Evolutionary conservation across 495 filamentous ascomycete species (phyloP).

Genomic region (Aspergillus mulundensis): DNA sequence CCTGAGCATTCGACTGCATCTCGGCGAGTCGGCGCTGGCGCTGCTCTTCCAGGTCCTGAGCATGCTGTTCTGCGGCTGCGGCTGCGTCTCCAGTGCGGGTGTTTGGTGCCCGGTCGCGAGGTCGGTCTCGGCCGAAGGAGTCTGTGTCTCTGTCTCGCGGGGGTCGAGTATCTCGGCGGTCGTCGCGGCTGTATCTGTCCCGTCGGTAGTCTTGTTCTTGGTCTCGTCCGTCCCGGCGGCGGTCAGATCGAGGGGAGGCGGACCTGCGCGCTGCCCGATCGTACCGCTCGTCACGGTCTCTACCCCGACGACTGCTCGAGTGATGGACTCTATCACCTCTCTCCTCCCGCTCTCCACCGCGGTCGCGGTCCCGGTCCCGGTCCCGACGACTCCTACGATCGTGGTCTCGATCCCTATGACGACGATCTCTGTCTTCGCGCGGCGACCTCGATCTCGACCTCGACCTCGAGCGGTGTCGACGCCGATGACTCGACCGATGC

Average conservation of each 20-base stretch:
- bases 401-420: conserved; percentile 19
- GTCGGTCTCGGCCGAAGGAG: conserved; percentile 16
- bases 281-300: conserved; percentile 29
- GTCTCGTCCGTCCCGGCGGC: conserved; percentile 11
- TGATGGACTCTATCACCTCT: conserved; percentile 23
- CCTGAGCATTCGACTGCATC: conserved; percentile 82
- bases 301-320: conserved; percentile 22
- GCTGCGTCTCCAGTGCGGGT: conserved; percentile 5
- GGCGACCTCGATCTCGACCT: conserved; percentile 32
- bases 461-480: conserved; percentile 31
- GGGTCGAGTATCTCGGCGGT: conserved; percentile 16
- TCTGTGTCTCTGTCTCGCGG: conserved; percentile 25
- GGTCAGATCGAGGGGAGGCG: conserved; percentile 22
- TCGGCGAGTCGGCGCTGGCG: conserved; percentile 64
- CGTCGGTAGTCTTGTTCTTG: conserved; percentile 10
- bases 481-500: conserved; percentile 25
- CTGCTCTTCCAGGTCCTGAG: conserved; percentile 36
- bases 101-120: conserved; percentile 15
- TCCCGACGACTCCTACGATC: conserved; percentile 20
- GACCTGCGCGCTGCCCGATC: conserved; percentile 22
- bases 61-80: conserved; percentile 6
- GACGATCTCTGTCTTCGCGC: conserved; percentile 29
- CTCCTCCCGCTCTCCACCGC: conserved; percentile 17
- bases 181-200: conserved; percentile 13
- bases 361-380: conserved; percentile 14